A percentile compares a stretch with the other conserved stretches of the same genome.
These are phyloP conservation scores for Hypoxylon sp. DNA, from an alignment of 2,329 filamentous ascomycete species.

Conservation along the genomic window DNA sequence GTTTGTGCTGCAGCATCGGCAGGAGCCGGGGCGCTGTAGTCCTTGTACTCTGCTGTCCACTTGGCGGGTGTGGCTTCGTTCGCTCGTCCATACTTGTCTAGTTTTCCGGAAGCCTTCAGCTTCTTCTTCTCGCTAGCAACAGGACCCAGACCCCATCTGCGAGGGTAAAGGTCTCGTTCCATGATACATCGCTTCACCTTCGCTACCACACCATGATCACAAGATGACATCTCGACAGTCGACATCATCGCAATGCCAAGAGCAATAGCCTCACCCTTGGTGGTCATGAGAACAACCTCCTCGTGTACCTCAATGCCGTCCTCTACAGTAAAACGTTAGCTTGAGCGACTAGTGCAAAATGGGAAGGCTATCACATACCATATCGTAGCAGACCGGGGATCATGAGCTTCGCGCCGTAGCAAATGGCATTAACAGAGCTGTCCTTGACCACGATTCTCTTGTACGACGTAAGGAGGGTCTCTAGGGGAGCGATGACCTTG, in stretches of 20 bases:
- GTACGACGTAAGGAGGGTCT: slow-evolving; percentile 91
- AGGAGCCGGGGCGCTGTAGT: slow-evolving; percentile 75
- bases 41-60: slow-evolving; percentile 94
- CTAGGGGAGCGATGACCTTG: slow-evolving; percentile 90
- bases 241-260: slow-evolving; percentile 98
- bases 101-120: slow-evolving; percentile 97
- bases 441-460: slow-evolving; percentile 99
- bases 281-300: slow-evolving; percentile 98
- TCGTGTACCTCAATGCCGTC: slow-evolving; percentile 92
- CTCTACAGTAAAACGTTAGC: slow-evolving; percentile 65
- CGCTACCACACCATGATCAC: slow-evolving; percentile 96
- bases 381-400: slow-evolving; percentile 95
- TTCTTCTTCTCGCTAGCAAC: slow-evolving; percentile 99
- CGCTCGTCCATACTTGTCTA: slow-evolving; percentile 94
- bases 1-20: slow-evolving; percentile 60
- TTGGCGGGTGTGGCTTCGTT: slow-evolving; percentile 95
- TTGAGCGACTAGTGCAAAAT: neutral
- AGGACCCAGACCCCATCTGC: slow-evolving; percentile 95
- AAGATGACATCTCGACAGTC: slow-evolving; percentile 94
- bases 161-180: slow-evolving; percentile 98
- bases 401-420: slow-evolving; percentile 99
- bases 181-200: slow-evolving; percentile 99
- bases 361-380: slow-evolving; percentile 64
- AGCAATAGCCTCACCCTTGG: slow-evolving; percentile 98
- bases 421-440: slow-evolving; percentile 94